Base-by-base conservation (phyloP, 2,329 filamentous ascomycete species). In the Alternaria viburni region DNA sequence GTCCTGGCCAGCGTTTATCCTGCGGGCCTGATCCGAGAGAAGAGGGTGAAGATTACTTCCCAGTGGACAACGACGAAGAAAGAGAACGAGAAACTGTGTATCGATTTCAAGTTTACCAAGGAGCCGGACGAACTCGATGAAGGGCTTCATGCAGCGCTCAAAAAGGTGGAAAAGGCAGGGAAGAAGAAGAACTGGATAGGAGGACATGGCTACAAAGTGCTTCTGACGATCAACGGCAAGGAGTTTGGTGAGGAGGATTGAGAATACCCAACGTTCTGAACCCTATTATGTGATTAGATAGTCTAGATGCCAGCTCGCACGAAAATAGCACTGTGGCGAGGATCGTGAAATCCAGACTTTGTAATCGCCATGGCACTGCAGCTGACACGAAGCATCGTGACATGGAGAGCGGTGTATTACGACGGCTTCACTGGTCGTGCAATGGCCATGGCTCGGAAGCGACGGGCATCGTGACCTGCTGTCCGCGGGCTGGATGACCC, bases 1-100 rank as follows among this genome's bases (percentile, higher is more conserved):
- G 74, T 91, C 10, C 79, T 91, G 28, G 86, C 85, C 0, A 82
- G 80, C 10, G 80, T 91, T 9, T 90, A 89, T 77, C 90, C 90
- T 1, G 85, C 87, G 1, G 89, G 90, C 2, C 76, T 83, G 1
- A 74, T 86, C 4, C 64, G 70, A 28, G 79, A 82, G 63, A 79
- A 81, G 17, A 74, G 77, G 19, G 56, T 80, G 28, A 49, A 62
- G 13, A 57, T 80, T 25, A 66, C 59, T 4, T 62, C 68, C 21
- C 58, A 70, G 17, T 79, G 78, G 77, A 59, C 41, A 6, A 43
- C 55, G 46, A 71, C 69, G 11, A 74, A 74, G 62, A 77, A 77
- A 51, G 73, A 67, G 2, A 71, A 76, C 2, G 72, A 74, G 50
- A 74, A 71, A 59, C 54, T 79, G 19, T 74, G 68, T 25, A 64